Percentiles rank a stretch among this genome's conserved stretches.
Evolutionary conservation across 768 basidiomycete species (phyloP).

Genomic region (Suillus brevipes): DNA sequence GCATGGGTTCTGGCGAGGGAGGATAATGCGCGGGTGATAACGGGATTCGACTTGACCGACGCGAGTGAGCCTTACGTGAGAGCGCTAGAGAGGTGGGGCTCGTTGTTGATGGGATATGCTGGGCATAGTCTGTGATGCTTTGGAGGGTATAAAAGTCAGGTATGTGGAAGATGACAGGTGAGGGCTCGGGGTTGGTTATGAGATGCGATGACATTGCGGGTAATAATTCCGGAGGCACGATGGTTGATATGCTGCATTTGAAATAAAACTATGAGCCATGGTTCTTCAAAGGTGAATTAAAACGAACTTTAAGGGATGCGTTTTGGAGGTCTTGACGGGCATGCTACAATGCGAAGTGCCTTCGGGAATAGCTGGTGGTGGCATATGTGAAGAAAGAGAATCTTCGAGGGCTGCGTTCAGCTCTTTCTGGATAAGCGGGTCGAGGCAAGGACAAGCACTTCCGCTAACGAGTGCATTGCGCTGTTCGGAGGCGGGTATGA

Average conservation of each 20-base stretch:
- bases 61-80: slow-evolving; percentile 34
- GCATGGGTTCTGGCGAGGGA: slow-evolving; percentile 20
- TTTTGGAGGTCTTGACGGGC: slow-evolving; percentile 66
- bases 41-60: slow-evolving; percentile 39
- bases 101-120: slow-evolving; percentile 42
- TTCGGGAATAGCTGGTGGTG: slow-evolving; percentile 9
- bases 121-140: slow-evolving; percentile 40
- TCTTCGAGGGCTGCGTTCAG: slow-evolving; percentile 57
- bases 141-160: slow-evolving; percentile 35
- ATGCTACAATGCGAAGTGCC: background rate
- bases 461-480: slow-evolving; percentile 24
- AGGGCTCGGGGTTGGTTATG: slow-evolving; percentile 17
- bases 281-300: background rate
- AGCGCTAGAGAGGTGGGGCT: slow-evolving; percentile 18
- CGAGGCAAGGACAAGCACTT: background rate
- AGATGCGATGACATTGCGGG: slow-evolving; percentile 42
- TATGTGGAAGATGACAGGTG: slow-evolving; percentile 38
- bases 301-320: slow-evolving; percentile 82
- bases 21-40: slow-evolving; percentile 24
- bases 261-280: background rate
- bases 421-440: slow-evolving; percentile 44
- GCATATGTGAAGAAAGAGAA: slow-evolving; percentile 33
- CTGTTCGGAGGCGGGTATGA: slow-evolving; percentile 24
- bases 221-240: slow-evolving; percentile 54
- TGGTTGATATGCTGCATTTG: slow-evolving; percentile 48